phyloP scores from a whole-genome alignment of 306 rosid species.

The Urtica urens region DNA sequence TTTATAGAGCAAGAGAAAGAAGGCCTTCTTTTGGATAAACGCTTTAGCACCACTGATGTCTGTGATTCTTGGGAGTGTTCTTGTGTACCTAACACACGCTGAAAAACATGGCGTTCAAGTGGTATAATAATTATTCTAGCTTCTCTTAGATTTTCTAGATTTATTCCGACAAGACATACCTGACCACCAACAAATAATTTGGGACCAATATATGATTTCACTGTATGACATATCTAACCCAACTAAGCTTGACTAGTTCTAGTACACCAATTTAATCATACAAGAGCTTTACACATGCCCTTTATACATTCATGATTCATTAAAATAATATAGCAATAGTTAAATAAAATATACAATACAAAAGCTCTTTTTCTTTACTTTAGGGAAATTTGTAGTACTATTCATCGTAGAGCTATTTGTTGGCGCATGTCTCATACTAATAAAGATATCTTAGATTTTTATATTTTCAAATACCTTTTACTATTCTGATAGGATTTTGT shows the following conservation, averaged over 20 bases:
- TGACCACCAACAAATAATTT: background rate
- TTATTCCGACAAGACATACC: background rate
- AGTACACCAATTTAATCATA: background rate
- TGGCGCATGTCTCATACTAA: too few relatives aligned
- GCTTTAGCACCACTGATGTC: constrained; percentile 35
- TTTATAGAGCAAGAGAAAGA: constrained; percentile 31
- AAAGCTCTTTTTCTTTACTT: too few relatives aligned
- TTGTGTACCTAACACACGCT: constrained; percentile 34
- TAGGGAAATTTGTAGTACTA: too few relatives aligned
- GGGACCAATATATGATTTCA: background rate
- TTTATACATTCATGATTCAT: too few relatives aligned
- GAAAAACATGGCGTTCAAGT: constrained; percentile 36
- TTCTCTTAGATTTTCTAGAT: background rate
- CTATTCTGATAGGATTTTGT: too few relatives aligned
- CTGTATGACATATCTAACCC: background rate
- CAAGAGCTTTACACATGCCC: background rate
- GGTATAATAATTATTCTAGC: constrained; percentile 14
- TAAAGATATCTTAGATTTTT: too few relatives aligned
- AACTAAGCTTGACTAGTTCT: background rate
- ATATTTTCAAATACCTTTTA: too few relatives aligned
- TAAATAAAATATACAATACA: too few relatives aligned
- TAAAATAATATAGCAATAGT: too few relatives aligned
- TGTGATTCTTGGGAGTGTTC: constrained; percentile 33
- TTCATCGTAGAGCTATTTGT: too few relatives aligned
- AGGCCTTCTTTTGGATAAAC: constrained; percentile 34